Base-by-base conservation (phyloP, 2,329 filamentous ascomycete genomes). In the Fusarium pseudonygamai region DNA sequence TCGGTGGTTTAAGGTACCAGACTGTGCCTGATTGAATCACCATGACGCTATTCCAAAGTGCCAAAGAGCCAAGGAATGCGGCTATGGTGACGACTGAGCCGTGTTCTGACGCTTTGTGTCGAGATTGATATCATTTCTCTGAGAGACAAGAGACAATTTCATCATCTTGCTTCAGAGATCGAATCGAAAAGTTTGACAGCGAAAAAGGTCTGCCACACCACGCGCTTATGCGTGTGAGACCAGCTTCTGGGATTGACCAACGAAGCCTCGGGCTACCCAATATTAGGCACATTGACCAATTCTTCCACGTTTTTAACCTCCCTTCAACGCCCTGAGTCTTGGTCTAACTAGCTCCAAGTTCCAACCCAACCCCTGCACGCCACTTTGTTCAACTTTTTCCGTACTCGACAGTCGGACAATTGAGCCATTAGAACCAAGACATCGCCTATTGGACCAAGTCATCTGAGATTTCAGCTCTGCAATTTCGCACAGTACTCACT, bases 241-340 rank as follows among this genome's bases (percentile, higher is more conserved):
- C 53, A 66, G 60, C 43, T 56, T 52, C 50, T 57, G 64, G 61
- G 58, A 71, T 60, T 64, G 71, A 71, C 57, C 62, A 73, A 70
- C 59, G 56, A 73, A 66, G 60, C 62, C 52, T 37, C 49, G n/a
- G 53, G 36, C 55, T 37, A 53, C 34, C 24, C 57, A 72, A 40
- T 45, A 61, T 24, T 46, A 53, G 57, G 50, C 40, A 46, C 50
- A 34, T 62, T 55, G 60, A 53, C 40, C 65, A 68, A 63, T 67
- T 60, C 64, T 73, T 74, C 76, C 76, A 78, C 75, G 76, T 78
- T 78, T 76, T 77, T 63, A 58, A 58, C 60, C 72, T 72, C 69
- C 68, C 24, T 53, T 59, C 64, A 64, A 49, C 70, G 55, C 49
- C 43, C 53, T 65, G 74, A 34, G 45, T 66, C 62, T 60, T 67